Conservation (phyloP, 805 yeast genomes). For the Dipodascus geniculatus region DNA sequence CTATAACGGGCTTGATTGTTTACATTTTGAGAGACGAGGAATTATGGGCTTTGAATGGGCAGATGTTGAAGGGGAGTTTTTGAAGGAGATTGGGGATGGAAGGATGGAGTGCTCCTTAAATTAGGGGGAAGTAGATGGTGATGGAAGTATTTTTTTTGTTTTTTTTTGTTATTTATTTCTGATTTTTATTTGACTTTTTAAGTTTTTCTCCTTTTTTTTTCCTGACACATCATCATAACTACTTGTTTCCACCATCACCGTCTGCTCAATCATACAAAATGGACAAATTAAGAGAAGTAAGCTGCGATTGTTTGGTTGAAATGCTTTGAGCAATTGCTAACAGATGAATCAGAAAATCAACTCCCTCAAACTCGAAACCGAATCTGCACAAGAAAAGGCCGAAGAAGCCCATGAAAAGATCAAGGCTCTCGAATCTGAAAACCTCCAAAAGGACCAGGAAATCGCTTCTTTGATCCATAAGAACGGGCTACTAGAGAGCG, state of each 20-base stretch:
- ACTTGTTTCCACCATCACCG: not conserved
- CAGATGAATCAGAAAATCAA: conserved; percentile 50
- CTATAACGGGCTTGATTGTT: too few relatives aligned
- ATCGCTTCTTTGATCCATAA: conserved; percentile 86
- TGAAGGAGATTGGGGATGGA: too few relatives aligned
- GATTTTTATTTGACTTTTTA: not conserved
- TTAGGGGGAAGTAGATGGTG: not conserved
- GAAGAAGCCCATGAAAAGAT: conserved; percentile 73
- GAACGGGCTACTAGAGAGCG: conserved; percentile 81
- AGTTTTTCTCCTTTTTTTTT: not conserved
- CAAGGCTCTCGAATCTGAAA: conserved; percentile 87
- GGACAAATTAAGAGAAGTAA: conserved; percentile 52
- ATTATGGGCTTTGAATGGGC: too few relatives aligned
- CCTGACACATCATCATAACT: not conserved
- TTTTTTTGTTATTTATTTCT: not conserved
- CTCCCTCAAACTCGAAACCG: conserved; percentile 88
- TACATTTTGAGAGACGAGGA: too few relatives aligned
- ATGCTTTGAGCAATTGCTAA: not conserved
- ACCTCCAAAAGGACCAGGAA: conserved; percentile 86
- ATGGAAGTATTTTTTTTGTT: not conserved
- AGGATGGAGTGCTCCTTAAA: not conserved
- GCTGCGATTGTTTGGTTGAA: conserved; percentile 22
- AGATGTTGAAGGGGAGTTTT: too few relatives aligned
- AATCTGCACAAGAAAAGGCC: conserved; percentile 93
- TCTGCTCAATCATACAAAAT: conserved; percentile 22